Conservation (phyloP, 257 asterid genomes). For the Scutellaria galericulata region DNA sequence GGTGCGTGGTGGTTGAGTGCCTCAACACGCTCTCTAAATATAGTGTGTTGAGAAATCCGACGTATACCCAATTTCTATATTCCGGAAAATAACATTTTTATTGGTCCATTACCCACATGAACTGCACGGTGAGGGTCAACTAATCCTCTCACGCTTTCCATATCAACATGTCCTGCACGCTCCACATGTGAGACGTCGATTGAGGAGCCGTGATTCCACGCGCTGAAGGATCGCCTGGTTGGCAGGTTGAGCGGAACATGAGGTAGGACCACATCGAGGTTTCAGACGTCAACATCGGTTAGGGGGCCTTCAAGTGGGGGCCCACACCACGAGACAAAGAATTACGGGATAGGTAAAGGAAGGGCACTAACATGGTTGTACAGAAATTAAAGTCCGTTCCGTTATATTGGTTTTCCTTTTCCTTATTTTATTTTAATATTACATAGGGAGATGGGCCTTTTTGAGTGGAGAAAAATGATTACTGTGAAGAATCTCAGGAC, state of each 20-base stretch:
- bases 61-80: constrained; percentile 41
- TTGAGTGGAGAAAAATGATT: neutral
- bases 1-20: constrained; percentile 21
- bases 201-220: neutral
- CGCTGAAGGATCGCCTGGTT: neutral
- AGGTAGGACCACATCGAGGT: constrained; percentile 32
- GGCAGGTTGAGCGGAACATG: neutral
- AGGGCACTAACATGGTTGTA: neutral
- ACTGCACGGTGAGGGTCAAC: constrained; percentile 35
- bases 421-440: neutral
- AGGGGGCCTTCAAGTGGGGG: constrained; percentile 38
- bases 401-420: constrained; percentile 18
- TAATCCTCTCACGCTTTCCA: constrained; percentile 10
- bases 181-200: neutral
- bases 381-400: constrained; percentile 16
- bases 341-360: constrained; percentile 38
- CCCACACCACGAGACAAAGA: constrained; percentile 37
- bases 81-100: constrained; percentile 42
- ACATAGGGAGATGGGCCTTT: constrained; percentile 13
- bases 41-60: constrained; percentile 35
- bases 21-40: constrained; percentile 31
- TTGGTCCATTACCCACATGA: constrained; percentile 46
- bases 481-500: constrained; percentile 17
- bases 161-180: neutral
- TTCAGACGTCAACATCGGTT: constrained; percentile 42